Percentiles rank a stretch among this genome's conserved stretches.
These are phyloP conservation scores for Periconia digitata DNA, from an alignment of 2,329 filamentous ascomycete genomes.

Conservation along the genomic window DNA sequence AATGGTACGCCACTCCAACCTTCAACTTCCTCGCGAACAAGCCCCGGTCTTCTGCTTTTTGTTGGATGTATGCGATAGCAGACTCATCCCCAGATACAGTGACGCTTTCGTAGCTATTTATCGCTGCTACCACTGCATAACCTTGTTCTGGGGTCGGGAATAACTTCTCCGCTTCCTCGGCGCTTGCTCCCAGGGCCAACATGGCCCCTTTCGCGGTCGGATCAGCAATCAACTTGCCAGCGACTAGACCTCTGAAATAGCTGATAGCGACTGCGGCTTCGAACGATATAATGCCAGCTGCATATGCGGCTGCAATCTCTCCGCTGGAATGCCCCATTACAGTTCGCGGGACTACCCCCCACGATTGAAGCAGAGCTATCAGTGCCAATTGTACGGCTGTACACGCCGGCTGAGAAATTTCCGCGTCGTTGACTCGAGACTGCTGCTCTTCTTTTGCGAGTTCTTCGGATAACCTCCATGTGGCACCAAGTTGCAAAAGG, in stretches of 20 bases:
- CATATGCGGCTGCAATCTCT: constrained; percentile 26
- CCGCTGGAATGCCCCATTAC: constrained; percentile 24
- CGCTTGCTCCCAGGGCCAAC: constrained; percentile 36
- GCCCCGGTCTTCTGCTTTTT: constrained; percentile 35
- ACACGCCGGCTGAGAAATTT: constrained; percentile 15
- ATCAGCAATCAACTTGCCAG: neutral
- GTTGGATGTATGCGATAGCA: constrained; percentile 38
- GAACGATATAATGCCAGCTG: constrained; percentile 1
- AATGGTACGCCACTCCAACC: constrained; percentile 50
- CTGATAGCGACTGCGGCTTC: neutral
- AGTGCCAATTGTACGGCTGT: constrained; percentile 22
- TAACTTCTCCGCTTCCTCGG: constrained; percentile 5
- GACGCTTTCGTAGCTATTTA: constrained; percentile 46
- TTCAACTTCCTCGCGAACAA: constrained; percentile 45
- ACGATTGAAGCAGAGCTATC: constrained; percentile 11
- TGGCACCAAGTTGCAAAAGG: neutral
- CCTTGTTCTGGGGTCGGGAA: constrained; percentile 16
- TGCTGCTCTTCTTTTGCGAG: neutral
- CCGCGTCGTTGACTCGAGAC: constrained; percentile 11
- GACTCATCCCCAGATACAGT: constrained; percentile 50
- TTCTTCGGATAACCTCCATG: neutral
- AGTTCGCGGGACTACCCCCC: constrained; percentile 8
- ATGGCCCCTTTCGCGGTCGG: constrained; percentile 18
- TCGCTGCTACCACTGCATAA: constrained; percentile 22
- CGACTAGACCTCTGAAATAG: neutral